phyloP scores from a whole-genome alignment of 208 protist species.

The Crithidia brevicula region DNA sequence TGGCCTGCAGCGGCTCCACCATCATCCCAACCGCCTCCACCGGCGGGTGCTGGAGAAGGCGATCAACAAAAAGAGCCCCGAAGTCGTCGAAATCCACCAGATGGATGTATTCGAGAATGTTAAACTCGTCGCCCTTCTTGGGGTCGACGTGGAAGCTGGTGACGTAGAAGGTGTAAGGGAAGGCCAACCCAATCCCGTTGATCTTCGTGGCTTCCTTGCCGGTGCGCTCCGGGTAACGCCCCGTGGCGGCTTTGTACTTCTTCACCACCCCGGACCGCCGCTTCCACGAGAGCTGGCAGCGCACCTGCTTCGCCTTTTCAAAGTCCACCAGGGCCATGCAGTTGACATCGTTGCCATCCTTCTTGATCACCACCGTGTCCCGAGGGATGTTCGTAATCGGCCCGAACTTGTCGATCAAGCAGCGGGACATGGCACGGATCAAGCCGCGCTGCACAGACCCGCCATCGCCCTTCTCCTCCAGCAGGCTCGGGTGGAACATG shows the following conservation, averaged over 20 bases:
- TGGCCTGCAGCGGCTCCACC: slow-evolving; percentile 51
- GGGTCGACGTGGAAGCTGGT: slow-evolving; percentile 75
- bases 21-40: slow-evolving; percentile 67
- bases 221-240: slow-evolving; percentile 5
- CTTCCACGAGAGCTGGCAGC: slow-evolving; percentile 73
- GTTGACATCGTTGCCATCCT: slow-evolving; percentile 54
- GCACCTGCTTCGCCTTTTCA: slow-evolving; percentile 54
- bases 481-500: slow-evolving; percentile 75
- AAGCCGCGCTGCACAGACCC: slow-evolving; percentile 66
- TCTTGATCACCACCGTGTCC: slow-evolving; percentile 55
- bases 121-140: slow-evolving; percentile 40
- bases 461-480: slow-evolving; percentile 35
- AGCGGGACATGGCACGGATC: slow-evolving; percentile 82
- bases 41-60: slow-evolving; percentile 59
- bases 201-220: slow-evolving; percentile 21
- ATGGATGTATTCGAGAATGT: slow-evolving; percentile 67
- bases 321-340: slow-evolving; percentile 87
- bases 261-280: slow-evolving; percentile 38
- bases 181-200: slow-evolving; percentile 32
- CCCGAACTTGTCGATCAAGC: slow-evolving; percentile 60
- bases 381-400: slow-evolving; percentile 50
- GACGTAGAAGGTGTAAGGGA: slow-evolving; percentile 62
- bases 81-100: slow-evolving; percentile 78
- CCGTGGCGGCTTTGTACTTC: slow-evolving; percentile 21
- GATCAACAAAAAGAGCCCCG: slow-evolving; percentile 68